Evolutionary conservation across 345 rosid species (phyloP).

Genomic region (Lumnitzera racemosa): DNA sequence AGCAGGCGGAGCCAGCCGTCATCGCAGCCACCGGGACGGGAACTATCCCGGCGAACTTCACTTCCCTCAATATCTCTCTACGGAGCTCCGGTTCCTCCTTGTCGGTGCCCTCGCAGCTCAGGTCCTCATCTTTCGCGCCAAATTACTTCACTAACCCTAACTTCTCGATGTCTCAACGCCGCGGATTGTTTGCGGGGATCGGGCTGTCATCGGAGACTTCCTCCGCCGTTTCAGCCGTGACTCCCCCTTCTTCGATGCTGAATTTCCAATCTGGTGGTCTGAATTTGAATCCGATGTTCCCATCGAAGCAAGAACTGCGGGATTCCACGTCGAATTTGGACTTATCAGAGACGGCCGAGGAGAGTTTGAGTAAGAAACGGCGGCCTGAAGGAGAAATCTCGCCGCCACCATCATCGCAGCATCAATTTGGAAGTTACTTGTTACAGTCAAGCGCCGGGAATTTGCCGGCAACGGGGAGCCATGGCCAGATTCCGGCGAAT

Average conservation of each 20-base stretch:
- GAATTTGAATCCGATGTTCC: slow-evolving; percentile 35
- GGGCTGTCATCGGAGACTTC: slow-evolving; percentile 21
- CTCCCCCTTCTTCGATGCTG: slow-evolving; percentile 49
- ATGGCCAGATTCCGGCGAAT: slow-evolving; percentile 68
- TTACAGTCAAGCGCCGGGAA: slow-evolving; percentile 59
- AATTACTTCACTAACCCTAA: slow-evolving; percentile 26
- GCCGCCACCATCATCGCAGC: slow-evolving; percentile 42
- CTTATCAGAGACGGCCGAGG: slow-evolving; percentile 40
- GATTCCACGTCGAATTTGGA: slow-evolving; percentile 28
- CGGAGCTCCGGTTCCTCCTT: slow-evolving; percentile 86
- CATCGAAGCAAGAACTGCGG: slow-evolving; percentile 59
- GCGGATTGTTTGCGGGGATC: slow-evolving; percentile 49
- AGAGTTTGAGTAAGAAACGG: slow-evolving; percentile 43
- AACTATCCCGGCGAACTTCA: slow-evolving; percentile 95
- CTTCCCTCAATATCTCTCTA: slow-evolving; percentile 80
- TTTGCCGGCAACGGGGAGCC: slow-evolving; percentile 49
- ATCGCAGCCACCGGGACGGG: slow-evolving; percentile 98
- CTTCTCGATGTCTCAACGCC: slow-evolving; percentile 36
- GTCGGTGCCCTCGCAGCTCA: slow-evolving; percentile 82
- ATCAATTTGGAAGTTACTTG: slow-evolving; percentile 58
- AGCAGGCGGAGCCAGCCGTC: slow-evolving; percentile 95
- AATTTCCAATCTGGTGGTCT: slow-evolving; percentile 58
- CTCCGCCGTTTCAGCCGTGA: slow-evolving; percentile 12
- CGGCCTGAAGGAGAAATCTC: slow-evolving; percentile 44
- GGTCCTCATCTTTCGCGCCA: slow-evolving; percentile 36